These are phyloP conservation scores for Crithidia bombi DNA, from an alignment of 208 protist species.

Conservation along the genomic window DNA sequence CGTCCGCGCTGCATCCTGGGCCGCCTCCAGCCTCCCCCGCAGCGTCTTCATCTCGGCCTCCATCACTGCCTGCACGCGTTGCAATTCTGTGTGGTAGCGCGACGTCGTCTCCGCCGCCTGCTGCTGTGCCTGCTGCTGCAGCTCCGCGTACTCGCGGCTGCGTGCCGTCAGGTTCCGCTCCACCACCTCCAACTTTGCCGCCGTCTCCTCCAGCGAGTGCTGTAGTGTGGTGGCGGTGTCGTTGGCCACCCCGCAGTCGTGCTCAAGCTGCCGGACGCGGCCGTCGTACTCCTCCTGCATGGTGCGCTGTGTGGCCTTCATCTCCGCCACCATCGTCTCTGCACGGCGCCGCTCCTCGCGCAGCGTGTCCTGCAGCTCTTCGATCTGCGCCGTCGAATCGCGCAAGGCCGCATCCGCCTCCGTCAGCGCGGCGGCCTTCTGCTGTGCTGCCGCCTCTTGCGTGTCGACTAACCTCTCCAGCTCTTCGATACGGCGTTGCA, in stretches of 20 bases:
- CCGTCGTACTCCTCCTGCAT: slow-evolving; percentile 52
- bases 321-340: slow-evolving; percentile 28
- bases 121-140: slow-evolving; percentile 21
- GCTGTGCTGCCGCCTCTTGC: slow-evolving; percentile 10
- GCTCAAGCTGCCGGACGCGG: slow-evolving; percentile 43
- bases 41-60: slow-evolving; percentile 51
- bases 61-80: slow-evolving; percentile 45
- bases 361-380: slow-evolving; percentile 33
- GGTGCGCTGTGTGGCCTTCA: slow-evolving; percentile 33
- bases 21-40: slow-evolving; percentile 43
- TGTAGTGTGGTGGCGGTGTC: slow-evolving; percentile 27
- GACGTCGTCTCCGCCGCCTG: slow-evolving; percentile 27
- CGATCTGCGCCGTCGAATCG: slow-evolving; percentile 37
- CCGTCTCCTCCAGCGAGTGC: slow-evolving; percentile 38
- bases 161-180: slow-evolving; percentile 19
- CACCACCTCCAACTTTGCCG: slow-evolving; percentile 15
- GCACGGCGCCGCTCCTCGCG: slow-evolving; percentile 26
- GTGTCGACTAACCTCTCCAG: slow-evolving; percentile 28
- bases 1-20: slow-evolving; percentile 35
- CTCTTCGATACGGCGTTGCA: slow-evolving; percentile 45
- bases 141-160: slow-evolving; percentile 16
- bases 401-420: slow-evolving; percentile 41
- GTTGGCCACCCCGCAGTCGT: slow-evolving; percentile 34
- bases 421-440: slow-evolving; percentile 32
- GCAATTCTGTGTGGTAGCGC: slow-evolving; percentile 37